Conservation (phyloP, 1,139 yeast genomes). For the Nakaseomyces kungkrabaensis region DNA sequence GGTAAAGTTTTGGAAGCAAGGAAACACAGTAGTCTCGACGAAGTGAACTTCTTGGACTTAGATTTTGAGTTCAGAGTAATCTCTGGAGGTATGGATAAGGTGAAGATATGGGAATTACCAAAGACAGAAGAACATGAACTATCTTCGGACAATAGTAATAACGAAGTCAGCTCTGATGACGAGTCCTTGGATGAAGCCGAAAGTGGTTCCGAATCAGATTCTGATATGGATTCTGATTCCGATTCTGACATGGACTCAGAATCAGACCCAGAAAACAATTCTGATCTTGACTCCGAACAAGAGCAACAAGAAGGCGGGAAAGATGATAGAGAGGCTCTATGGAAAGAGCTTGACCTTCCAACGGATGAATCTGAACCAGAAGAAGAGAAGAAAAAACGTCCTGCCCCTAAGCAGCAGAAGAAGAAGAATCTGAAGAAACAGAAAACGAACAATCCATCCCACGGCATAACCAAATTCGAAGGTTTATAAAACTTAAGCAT, state of each 20-base stretch:
- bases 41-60: conserved; percentile 64
- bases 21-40: conserved; percentile 52
- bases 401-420: conserved; percentile 15
- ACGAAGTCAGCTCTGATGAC: background rate
- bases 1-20: conserved; percentile 61
- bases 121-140: conserved; percentile 18
- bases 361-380: conserved; percentile 16
- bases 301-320: conserved; percentile 9
- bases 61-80: conserved; percentile 72
- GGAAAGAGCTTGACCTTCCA: conserved; percentile 17
- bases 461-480: conserved; percentile 61
- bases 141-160: conserved; percentile 2
- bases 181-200: background rate
- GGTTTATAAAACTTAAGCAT: conserved; percentile 34
- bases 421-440: conserved; percentile 31
- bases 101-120: conserved; percentile 57
- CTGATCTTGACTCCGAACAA: conserved; percentile 7
- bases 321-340: conserved; percentile 10
- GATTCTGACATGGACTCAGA: conserved; percentile 2
- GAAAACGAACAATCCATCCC: conserved; percentile 44
- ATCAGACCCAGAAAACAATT: conserved; percentile 10
- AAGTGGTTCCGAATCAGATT: background rate
- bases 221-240: background rate
- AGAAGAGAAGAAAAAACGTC: conserved; percentile 20
- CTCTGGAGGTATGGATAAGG: conserved; percentile 72